phyloP scores from a whole-genome alignment of 108 stramenopile genomes.

The Skeletonema menzelii region DNA sequence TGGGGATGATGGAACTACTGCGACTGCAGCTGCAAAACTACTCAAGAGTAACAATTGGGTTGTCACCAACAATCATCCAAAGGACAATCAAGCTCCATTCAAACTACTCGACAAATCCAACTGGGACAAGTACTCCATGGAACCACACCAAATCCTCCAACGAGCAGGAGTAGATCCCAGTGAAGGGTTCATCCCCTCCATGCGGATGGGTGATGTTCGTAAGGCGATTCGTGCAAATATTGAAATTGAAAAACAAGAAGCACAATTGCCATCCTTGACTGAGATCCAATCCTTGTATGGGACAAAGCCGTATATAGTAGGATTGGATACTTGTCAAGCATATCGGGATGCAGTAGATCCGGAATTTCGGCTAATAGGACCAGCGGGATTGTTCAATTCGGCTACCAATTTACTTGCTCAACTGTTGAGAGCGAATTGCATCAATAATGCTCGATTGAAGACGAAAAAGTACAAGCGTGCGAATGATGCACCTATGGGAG shows the following conservation, averaged over 20 bases:
- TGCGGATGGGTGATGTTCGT: background rate
- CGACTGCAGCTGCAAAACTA: background rate
- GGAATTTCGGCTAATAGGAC: conserved; percentile 55
- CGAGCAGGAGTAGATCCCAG: conserved; percentile 32
- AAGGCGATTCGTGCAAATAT: background rate
- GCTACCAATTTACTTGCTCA: conserved; percentile 46
- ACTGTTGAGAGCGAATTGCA: conserved; percentile 40
- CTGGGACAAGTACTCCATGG: conserved; percentile 20
- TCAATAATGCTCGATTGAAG: conserved; percentile 18
- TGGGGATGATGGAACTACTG: background rate
- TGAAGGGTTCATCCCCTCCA: conserved; percentile 24
- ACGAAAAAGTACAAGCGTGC: conserved; percentile 6
- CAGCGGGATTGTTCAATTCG: conserved; percentile 47
- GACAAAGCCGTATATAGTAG: conserved; percentile 55
- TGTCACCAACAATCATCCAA: background rate
- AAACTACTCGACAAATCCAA: background rate
- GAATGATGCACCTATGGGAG: conserved; percentile 30
- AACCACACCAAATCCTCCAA: conserved; percentile 30
- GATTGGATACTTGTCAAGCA: conserved; percentile 66
- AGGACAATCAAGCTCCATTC: background rate
- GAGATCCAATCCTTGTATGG: conserved; percentile 66
- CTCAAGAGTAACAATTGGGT: background rate
- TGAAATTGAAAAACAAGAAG: conserved; percentile 2
- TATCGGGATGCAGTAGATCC: conserved; percentile 53
- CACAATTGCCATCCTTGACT: conserved; percentile 35